Base-by-base conservation (phyloP, 495 filamentous ascomycete genomes). In the Podospora comata region DNA sequence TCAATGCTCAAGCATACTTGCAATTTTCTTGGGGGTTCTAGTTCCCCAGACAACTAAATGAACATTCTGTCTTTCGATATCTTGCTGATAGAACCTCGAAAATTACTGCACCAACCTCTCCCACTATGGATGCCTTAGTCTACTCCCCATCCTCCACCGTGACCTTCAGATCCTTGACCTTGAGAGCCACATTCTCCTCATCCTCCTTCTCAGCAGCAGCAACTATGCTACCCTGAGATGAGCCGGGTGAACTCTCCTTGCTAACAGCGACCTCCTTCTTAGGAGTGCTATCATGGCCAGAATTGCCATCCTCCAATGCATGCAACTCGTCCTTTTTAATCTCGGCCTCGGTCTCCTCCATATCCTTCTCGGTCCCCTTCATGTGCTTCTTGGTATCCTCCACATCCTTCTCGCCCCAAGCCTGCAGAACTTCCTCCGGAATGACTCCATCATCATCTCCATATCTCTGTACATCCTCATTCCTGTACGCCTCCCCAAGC, bases 381-480 rank as follows among this genome's bases (percentile, higher is more conserved):
- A 64, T 19, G 13, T 62, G 27, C 15, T 65, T 54, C 54, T 23
- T 5, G 18, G 54, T 56, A 16, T 60, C 62, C 27, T 66, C 62
- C 19, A 64, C 26, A 13, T 62, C 34, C 15, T 65, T 54, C 23
- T 63, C 67, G 5, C 39, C 68, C 68, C 68, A 68, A 18, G 16
- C n/a, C 20, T 58, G 55, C 23, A 53, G 16, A 13, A 61, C 58
- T 28, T 65, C 34, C 15, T 56, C 53, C 28, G 39, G 57, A n/a
- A 68, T 39, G 5, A 34, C 18, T 15, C 23, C 44, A 16, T 65
- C 34, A 1, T 70, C 44, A 2, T 71, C 66, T 9, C 59, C 59
- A 26, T 39, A 48, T 58, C 80, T 59, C 5, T 72, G 57, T n/a
- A 76, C 68, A 16, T 68, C 23, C 3, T 76, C 76, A 66, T 83